Evolutionary conservation across 805 yeast species (phyloP).

Genomic region (Sporopachydermia lactativora): DNA sequence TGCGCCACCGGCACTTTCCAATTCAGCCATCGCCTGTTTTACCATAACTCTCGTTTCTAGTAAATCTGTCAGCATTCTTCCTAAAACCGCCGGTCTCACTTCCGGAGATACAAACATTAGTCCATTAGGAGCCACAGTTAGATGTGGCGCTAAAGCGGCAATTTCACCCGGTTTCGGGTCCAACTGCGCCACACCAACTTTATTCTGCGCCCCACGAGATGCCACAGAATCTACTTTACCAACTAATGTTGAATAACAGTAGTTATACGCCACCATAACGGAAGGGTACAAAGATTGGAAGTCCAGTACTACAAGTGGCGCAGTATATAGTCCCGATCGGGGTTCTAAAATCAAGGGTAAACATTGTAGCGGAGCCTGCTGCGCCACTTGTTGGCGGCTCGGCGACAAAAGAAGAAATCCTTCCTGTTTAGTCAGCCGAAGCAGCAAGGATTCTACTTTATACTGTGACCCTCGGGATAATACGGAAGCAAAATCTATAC

Average conservation of each 20-base stretch:
- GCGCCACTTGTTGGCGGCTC: slow-evolving; percentile 61
- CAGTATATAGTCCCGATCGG: slow-evolving; percentile 64
- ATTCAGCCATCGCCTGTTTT: slow-evolving; percentile 53
- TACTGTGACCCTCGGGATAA: slow-evolving; percentile 87
- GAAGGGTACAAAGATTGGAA: slow-evolving; percentile 94
- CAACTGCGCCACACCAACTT: slow-evolving; percentile 24
- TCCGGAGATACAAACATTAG: slow-evolving; percentile 53
- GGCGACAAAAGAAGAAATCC: slow-evolving; percentile 67
- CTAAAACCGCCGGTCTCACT: slow-evolving; percentile 57
- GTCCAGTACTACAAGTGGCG: slow-evolving; percentile 82
- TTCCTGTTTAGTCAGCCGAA: slow-evolving; percentile 64
- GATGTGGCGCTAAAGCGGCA: slow-evolving; percentile 30
- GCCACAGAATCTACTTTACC: slow-evolving; percentile 42
- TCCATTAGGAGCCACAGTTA: slow-evolving; percentile 79
- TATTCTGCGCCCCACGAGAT: slow-evolving; percentile 28
- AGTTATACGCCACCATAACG: slow-evolving; percentile 78
- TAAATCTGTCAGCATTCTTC: slow-evolving; percentile 76
- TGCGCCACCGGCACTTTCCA: slow-evolving; percentile 24
- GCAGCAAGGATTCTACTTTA: slow-evolving; percentile 77
- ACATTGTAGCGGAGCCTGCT: slow-evolving; percentile 75
- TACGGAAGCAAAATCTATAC: slow-evolving; percentile 81
- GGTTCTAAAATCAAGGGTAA: slow-evolving; percentile 94
- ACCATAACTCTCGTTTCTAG: slow-evolving; percentile 69
- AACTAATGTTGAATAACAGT: slow-evolving; percentile 63
- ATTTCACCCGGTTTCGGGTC: slow-evolving; percentile 44